Evolutionary conservation across 2,329 filamentous ascomycete genomes (phyloP), one percentile per base, ranked within the genome.

Genomic region (Mycogone perniciosa): DNA sequence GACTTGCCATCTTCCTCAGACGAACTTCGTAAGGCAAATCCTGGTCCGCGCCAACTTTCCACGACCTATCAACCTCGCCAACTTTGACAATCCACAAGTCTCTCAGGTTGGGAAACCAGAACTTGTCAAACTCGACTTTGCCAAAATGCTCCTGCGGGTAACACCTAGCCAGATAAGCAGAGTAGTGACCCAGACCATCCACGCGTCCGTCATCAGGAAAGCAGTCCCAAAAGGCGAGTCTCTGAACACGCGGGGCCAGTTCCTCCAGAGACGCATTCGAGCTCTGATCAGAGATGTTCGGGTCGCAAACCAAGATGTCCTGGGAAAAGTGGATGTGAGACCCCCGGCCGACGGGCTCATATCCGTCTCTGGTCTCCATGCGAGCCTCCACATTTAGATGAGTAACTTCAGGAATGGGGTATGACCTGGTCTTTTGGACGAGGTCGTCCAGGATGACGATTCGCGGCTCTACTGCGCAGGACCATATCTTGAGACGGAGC

Each of bases 61-160:
- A 70, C 9, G 60, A 64, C 38, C 60, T 57, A 43, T 69, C 66
- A 9, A 71, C 62, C 44, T 69, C 66, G 26, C 67, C 68, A 49
- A 71, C 60, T 52, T 71, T 70, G 53, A 71, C 61, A 52, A 70
- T 67, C 68, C 68, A 71, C 20, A 70, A 51, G 13, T 70, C 67
- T 34, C 63, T 59, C 43, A 70, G 52, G 52, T 69, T 70, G 4
- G 68, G 68, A 41, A 71, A 71, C 66, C 66, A 68, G 38, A 70
- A 64, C 13, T 64, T 62, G 50, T 67, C 64, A 46, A 70, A 68
- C 38, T 66, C 65, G 34, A 70, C 63, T 51, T 62, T 62, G 46
- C 65, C 62, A 52, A 61, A 60, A 37, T 61, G 51, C 35, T 58
- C 58, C 41, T 64, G 59, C 4, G 64, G 61, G 49, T 66, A 68